Conservation (phyloP, 768 basidiomycete species). For the Rubroboletus satanas region DNA sequence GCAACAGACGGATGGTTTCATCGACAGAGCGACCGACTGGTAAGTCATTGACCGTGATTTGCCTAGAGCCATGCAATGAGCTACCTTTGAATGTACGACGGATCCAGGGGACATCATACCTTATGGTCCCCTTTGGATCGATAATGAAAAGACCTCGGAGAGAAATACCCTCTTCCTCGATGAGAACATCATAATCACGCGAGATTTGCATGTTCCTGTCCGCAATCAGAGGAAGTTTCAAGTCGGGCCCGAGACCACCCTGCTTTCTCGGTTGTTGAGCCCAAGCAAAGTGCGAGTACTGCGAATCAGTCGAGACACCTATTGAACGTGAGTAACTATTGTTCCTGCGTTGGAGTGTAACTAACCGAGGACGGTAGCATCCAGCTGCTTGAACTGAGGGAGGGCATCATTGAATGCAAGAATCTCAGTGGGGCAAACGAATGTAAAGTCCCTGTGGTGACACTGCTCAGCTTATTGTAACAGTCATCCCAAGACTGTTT, state of each 20-base stretch:
- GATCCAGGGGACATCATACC: conserved; percentile 34
- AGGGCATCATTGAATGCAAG: conserved; percentile 92
- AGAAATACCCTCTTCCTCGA: conserved; percentile 85
- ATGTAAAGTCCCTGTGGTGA: conserved; percentile 70
- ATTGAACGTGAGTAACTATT: neutral
- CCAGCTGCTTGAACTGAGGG: conserved; percentile 64
- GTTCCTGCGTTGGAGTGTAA: neutral
- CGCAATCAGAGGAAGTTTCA: conserved; percentile 79
- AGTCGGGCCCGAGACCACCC: conserved; percentile 87
- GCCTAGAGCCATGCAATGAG: conserved; percentile 37
- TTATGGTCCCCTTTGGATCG: conserved; percentile 74
- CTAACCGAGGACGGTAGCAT: conserved; percentile 74
- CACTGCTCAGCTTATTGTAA: neutral
- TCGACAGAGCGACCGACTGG: conserved; percentile 95
- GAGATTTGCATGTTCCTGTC: conserved; percentile 78
- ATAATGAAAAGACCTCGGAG: conserved; percentile 86
- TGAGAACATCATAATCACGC: conserved; percentile 81
- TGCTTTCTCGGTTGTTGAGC: conserved; percentile 74
- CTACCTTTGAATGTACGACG: neutral
- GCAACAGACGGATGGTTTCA: conserved; percentile 84
- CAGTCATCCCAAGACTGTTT: neutral
- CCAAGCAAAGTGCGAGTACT: conserved; percentile 88
- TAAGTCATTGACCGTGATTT: conserved; percentile 88
- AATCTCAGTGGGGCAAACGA: conserved; percentile 94
- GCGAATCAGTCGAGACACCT: conserved; percentile 87